These are phyloP conservation scores for Cryptosporidium ryanae DNA, from an alignment of 169 alveolate species.

Conservation along the genomic window DNA sequence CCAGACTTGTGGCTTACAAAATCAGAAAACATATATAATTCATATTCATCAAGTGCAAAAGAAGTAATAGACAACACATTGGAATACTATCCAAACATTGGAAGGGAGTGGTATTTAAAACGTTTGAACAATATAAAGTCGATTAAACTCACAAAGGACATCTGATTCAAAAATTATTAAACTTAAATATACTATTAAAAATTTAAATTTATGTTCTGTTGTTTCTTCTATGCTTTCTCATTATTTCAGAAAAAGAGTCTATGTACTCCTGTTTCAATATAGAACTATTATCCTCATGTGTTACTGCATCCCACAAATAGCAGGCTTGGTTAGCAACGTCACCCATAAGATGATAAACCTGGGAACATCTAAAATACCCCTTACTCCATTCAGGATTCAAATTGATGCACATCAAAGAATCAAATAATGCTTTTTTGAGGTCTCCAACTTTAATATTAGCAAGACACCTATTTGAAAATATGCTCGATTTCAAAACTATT, in stretches of 20 bases:
- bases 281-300: neutral
- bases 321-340: constrained; percentile 61
- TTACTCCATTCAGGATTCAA: constrained; percentile 63
- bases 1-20: constrained; percentile 72
- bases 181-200: neutral
- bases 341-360: constrained; percentile 32
- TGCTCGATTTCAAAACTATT: constrained; percentile 53
- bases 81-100: constrained; percentile 61
- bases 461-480: constrained; percentile 50
- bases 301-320: constrained; percentile 64
- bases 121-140: constrained; percentile 59
- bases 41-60: constrained; percentile 54
- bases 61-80: constrained; percentile 51
- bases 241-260: constrained; percentile 16
- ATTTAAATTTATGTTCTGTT: neutral
- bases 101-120: constrained; percentile 56
- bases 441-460: constrained; percentile 45
- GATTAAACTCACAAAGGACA: constrained; percentile 27
- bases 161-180: neutral
- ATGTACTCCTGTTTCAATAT: constrained; percentile 34
- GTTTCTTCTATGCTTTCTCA: neutral
- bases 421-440: constrained; percentile 26
- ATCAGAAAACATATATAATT: constrained; percentile 44
- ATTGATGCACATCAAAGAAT: constrained; percentile 28
- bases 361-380: constrained; percentile 70